These are phyloP conservation scores for Mortierella sp. DNA, from an alignment of 371 early-diverging fungal species.

Conservation along the genomic window DNA sequence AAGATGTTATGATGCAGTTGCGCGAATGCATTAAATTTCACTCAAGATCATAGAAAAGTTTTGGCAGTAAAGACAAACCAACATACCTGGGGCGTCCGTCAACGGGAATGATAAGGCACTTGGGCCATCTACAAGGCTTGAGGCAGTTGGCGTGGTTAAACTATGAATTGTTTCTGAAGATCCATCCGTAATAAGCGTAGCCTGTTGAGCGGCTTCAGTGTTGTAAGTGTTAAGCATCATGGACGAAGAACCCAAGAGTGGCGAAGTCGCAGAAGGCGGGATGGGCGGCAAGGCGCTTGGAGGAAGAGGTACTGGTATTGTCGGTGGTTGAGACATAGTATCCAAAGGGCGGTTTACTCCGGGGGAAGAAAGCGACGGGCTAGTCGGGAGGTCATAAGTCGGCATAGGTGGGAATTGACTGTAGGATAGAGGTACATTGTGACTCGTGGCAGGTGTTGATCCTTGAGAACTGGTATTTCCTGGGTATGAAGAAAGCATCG, in stretches of 20 bases:
- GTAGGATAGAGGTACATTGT: conserved; percentile 6
- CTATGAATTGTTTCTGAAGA: conserved; percentile 22
- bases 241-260: conserved; percentile 33
- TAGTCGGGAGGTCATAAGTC: conserved; percentile 14
- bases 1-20: background rate
- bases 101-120: conserved; percentile 24
- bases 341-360: conserved; percentile 19
- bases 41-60: background rate
- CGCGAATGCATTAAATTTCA: background rate
- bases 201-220: background rate
- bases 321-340: conserved; percentile 24
- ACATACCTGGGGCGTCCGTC: conserved; percentile 3
- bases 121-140: conserved; percentile 14
- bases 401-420: conserved; percentile 29
- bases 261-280: conserved; percentile 14
- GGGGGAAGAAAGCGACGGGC: conserved; percentile 20
- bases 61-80: background rate
- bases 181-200: background rate
- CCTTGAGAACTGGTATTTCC: conserved; percentile 33
- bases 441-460: conserved; percentile 31
- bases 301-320: conserved; percentile 18
- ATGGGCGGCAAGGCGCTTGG: background rate
- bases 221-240: conserved; percentile 7
- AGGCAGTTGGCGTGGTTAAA: background rate
- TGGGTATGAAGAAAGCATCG: conserved; percentile 22